Percentiles rank a stretch among this genome's conserved stretches.
Conservation (phyloP, 2,329 filamentous ascomycete genomes). For the Teratosphaeria nubilosa region DNA sequence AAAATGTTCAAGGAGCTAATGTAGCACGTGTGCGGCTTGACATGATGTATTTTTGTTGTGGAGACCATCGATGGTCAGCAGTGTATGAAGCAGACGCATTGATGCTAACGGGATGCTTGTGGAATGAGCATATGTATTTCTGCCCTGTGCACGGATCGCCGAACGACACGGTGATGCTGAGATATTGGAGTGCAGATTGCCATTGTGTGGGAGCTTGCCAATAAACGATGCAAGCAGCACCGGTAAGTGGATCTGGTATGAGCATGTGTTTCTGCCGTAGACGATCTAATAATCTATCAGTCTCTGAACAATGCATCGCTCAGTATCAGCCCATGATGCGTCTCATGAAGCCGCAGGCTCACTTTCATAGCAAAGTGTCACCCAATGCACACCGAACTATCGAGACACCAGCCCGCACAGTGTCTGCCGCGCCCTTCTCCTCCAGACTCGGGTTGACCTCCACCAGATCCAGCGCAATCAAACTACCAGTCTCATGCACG, state of each 20-base stretch:
- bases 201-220: too few relatives aligned
- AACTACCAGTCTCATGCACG: constrained; percentile 46
- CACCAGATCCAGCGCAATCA: constrained; percentile 49
- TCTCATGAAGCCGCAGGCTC: background rate
- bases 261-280: background rate
- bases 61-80: too few relatives aligned
- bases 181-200: too few relatives aligned
- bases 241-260: background rate
- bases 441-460: constrained; percentile 43
- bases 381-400: constrained; percentile 85
- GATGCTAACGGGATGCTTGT: too few relatives aligned
- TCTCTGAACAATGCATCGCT: background rate
- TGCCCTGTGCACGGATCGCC: too few relatives aligned
- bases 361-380: constrained; percentile 65
- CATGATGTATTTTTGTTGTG: too few relatives aligned
- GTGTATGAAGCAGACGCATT: too few relatives aligned
- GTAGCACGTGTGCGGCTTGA: too few relatives aligned
- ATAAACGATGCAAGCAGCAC: too few relatives aligned
- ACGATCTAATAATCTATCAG: background rate
- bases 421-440: constrained; percentile 62
- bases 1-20: too few relatives aligned
- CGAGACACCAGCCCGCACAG: constrained; percentile 80
- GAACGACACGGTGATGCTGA: too few relatives aligned
- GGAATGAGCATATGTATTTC: too few relatives aligned
- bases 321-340: background rate